Percentiles rank a stretch among this genome's conserved stretches.
phyloP scores from a whole-genome alignment of 768 basidiomycete genomes.

The Leccinum arenicola region DNA sequence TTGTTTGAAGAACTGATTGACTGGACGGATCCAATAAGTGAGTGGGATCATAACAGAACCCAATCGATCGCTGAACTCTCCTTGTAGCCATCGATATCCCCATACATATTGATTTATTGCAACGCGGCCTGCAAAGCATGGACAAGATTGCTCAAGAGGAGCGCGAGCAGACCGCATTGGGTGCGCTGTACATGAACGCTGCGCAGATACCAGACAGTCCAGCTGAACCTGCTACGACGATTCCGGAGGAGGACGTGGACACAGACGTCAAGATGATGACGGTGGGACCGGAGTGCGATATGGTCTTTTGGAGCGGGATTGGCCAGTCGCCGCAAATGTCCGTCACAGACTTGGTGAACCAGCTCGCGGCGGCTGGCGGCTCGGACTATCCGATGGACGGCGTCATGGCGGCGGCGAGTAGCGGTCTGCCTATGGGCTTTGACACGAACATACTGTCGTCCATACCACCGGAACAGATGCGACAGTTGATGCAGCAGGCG shows the following conservation, averaged over 20 bases:
- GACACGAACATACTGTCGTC: slow-evolving; percentile 42
- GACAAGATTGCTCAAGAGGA: slow-evolving; percentile 72
- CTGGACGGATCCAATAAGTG: slow-evolving; percentile 82
- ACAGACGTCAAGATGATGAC: slow-evolving; percentile 62
- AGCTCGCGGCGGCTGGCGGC: slow-evolving; percentile 50
- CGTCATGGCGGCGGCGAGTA: slow-evolving; percentile 23
- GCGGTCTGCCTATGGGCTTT: slow-evolving; percentile 36
- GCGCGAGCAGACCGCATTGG: slow-evolving; percentile 74
- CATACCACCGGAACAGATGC: slow-evolving; percentile 58
- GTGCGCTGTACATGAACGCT: slow-evolving; percentile 68
- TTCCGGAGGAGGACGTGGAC: slow-evolving; percentile 71
- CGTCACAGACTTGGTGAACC: slow-evolving; percentile 70
- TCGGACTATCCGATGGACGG: slow-evolving; percentile 40
- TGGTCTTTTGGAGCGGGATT: slow-evolving; percentile 58
- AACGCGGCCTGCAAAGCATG: slow-evolving; percentile 63
- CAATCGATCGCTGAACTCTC: slow-evolving; percentile 21
- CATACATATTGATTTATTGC: slow-evolving; percentile 46
- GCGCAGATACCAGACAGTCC: slow-evolving; percentile 78
- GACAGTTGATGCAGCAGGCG: slow-evolving; percentile 53
- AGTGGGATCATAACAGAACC: slow-evolving; percentile 34
- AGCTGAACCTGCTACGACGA: slow-evolving; percentile 57
- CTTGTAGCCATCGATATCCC: slow-evolving; percentile 61
- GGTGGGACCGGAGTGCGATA: slow-evolving; percentile 63
- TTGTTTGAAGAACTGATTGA: slow-evolving; percentile 84
- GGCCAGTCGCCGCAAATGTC: slow-evolving; percentile 35